phyloP scores from a whole-genome alignment of 805 yeast species.

The Lipomyces yamadae region DNA sequence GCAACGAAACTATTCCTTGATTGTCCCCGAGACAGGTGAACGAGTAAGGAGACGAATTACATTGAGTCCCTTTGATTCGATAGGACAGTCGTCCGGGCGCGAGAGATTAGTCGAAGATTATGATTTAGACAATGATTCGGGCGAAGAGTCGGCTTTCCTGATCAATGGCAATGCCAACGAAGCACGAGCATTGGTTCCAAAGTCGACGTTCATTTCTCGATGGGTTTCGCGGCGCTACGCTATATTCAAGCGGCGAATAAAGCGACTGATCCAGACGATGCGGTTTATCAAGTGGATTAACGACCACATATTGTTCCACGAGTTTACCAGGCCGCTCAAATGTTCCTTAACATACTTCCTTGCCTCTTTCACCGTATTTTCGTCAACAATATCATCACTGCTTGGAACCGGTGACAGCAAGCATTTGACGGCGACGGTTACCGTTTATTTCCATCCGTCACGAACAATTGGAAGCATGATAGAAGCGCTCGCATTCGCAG shows the following conservation, averaged over 20 bases:
- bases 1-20: constrained; percentile 32
- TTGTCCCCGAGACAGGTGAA: constrained; percentile 20
- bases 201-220: background rate
- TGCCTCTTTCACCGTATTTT: constrained; percentile 74
- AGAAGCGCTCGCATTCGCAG: constrained; percentile 69
- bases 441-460: constrained; percentile 84
- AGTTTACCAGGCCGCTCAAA: constrained; percentile 49
- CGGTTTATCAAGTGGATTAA: constrained; percentile 19
- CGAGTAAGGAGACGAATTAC: constrained; percentile 34
- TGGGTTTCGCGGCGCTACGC: background rate
- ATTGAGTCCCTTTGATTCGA: constrained; percentile 26
- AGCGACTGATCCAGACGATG: background rate
- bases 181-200: background rate
- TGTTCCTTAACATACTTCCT: constrained; percentile 75
- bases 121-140: constrained; percentile 11
- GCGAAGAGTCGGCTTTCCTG: constrained; percentile 17
- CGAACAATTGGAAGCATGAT: constrained; percentile 80
- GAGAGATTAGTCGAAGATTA: constrained; percentile 9
- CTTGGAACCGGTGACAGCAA: constrained; percentile 74
- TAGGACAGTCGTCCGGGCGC: constrained; percentile 12
- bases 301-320: constrained; percentile 17
- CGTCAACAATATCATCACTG: constrained; percentile 49
- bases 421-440: constrained; percentile 80
- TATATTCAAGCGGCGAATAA: background rate
- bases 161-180: background rate